Evolutionary conservation across 2,329 filamentous ascomycete species (phyloP), one percentile per base, ranked within the genome.

Genomic region (Mycocentrospora acerina): DNA sequence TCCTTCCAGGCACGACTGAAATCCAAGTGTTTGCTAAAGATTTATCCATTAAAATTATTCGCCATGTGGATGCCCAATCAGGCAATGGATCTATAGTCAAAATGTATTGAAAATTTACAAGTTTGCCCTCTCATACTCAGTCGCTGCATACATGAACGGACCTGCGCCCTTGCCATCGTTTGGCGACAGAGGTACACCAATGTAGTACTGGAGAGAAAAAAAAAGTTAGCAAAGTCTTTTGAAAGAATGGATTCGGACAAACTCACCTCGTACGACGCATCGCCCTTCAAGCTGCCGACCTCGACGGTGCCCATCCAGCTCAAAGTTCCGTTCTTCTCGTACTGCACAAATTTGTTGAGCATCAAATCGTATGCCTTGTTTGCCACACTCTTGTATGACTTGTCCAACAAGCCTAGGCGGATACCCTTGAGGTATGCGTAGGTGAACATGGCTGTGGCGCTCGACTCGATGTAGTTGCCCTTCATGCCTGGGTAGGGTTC

Each of bases 381-480:
- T 1, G 70, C 73, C 1, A 68, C 51, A 2, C 60, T 46, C 10
- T 66, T 62, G 49, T 71, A 74, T 24, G 59, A 46, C 17, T 46
- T 43, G n/a, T 59, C 54, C 37, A 68, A 41, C 42, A 67, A 44
- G 7, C 64, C 64, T 4, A 53, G 51, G 29, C 64, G 51, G 10
- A 62, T 45, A 11, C 62, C 64, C 55, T 68, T 68, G 41, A 64
- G 44, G 43, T 59, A 64, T 7, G 53, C 55, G 44, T 66, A 66
- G 2, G 62, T 56, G 40, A 68, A 68, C 60, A 83, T 79, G 3
- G 77, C 78, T 2, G 75, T 76, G 7, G 73, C 79, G 22, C 77
- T 80, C 24, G 75, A 77, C 64, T 83, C 78, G 32, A 83, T 75
- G 57, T 79, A 83, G 59, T 84, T 83, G 2, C 77, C 78, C 30